Evolutionary conservation across 1,139 yeast genomes (phyloP).

Genomic region (Saccharomyces hybrid): DNA sequence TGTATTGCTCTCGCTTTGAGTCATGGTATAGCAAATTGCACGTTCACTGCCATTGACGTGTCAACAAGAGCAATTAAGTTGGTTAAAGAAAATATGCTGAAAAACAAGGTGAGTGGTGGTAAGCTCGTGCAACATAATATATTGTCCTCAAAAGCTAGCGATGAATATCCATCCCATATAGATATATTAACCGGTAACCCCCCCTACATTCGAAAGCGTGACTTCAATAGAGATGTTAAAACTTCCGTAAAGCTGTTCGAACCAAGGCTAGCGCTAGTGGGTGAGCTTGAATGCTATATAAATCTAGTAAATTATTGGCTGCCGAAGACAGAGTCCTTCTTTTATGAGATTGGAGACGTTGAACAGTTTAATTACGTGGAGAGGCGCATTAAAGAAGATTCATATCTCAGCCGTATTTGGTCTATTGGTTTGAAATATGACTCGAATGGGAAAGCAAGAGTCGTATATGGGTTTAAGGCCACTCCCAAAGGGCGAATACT

Average conservation of each 20-base stretch:
- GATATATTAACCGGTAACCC: constrained; percentile 78
- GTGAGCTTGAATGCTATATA: constrained; percentile 63
- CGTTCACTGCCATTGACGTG: constrained; percentile 51
- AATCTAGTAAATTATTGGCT: constrained; percentile 41
- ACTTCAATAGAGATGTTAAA: constrained; percentile 39
- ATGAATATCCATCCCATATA: constrained; percentile 8
- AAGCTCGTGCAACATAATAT: neutral
- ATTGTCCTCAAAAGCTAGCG: neutral
- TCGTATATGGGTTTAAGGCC: constrained; percentile 29
- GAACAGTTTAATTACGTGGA: constrained; percentile 29
- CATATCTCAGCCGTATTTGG: constrained; percentile 17
- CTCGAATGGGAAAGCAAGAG: constrained; percentile 31
- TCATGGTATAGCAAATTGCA: constrained; percentile 9
- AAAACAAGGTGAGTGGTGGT: constrained; percentile 1
- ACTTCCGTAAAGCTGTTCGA: constrained; percentile 64
- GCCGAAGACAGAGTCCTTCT: constrained; percentile 28
- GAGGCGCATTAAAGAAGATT: constrained; percentile 5
- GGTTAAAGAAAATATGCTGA: constrained; percentile 40
- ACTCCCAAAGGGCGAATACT: neutral
- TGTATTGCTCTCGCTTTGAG: constrained; percentile 60
- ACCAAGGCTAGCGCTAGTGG: constrained; percentile 70
- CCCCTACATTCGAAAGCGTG: constrained; percentile 63
- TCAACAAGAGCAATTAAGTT: constrained; percentile 47
- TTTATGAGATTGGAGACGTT: constrained; percentile 39
- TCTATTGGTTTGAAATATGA: constrained; percentile 29